These are phyloP conservation scores for Poa pratensis DNA, from an alignment of 176 grass and related monocot genomes.

Conservation along the genomic window DNA sequence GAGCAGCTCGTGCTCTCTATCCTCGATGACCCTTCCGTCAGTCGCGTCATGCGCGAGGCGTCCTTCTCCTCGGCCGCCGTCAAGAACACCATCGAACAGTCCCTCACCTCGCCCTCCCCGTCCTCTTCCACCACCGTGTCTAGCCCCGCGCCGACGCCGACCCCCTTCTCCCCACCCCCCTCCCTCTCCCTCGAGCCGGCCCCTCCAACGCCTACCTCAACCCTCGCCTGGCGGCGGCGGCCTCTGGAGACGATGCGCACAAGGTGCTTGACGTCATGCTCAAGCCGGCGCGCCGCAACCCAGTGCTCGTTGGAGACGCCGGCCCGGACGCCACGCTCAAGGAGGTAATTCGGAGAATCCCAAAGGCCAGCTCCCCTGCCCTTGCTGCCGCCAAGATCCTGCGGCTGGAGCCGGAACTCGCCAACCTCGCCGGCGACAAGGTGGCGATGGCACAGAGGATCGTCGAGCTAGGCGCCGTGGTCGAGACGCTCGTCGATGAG, in stretches of 20 bases:
- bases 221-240: conserved; percentile 39
- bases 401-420: conserved; percentile 53
- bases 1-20: conserved; percentile 88
- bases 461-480: conserved; percentile 42
- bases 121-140: conserved; percentile 31
- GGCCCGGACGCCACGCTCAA: conserved; percentile 59
- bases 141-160: not conserved
- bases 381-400: conserved; percentile 62
- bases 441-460: conserved; percentile 48
- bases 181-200: conserved; percentile 30
- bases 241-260: conserved; percentile 52
- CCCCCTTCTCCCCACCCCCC: conserved; percentile 28
- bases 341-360: conserved; percentile 63
- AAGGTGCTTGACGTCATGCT: conserved; percentile 86
- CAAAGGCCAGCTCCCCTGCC: conserved; percentile 16
- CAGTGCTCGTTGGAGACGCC: conserved; percentile 75
- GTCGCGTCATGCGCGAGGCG: conserved; percentile 96
- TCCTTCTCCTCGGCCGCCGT: conserved; percentile 77
- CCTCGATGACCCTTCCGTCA: conserved; percentile 91
- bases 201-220: conserved; percentile 46
- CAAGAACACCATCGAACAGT: conserved; percentile 77
- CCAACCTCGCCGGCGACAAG: conserved; percentile 44
- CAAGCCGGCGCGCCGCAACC: conserved; percentile 71
- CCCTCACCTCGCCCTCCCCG: conserved; percentile 57
- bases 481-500: conserved; percentile 51